Evolutionary conservation across 192 early-diverging fungal genomes (phyloP).

Genomic region (Podila horticola): DNA sequence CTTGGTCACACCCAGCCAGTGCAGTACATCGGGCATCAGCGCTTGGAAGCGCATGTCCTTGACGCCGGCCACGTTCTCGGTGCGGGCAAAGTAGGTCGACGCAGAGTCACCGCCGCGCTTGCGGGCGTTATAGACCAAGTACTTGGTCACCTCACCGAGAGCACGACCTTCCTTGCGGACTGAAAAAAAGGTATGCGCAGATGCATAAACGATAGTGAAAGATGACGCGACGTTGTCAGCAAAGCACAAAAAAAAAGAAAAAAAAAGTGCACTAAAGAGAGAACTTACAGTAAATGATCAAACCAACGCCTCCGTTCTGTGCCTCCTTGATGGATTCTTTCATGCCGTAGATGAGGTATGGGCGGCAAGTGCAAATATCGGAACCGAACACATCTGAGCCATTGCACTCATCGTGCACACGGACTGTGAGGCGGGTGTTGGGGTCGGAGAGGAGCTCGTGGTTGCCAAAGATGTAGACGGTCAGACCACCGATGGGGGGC

Average conservation of each 20-base stretch:
- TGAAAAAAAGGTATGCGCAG: constrained; percentile 11
- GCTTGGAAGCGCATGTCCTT: constrained; percentile 96
- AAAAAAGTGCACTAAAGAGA: neutral
- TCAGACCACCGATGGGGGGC: constrained; percentile 93
- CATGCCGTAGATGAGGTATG: constrained; percentile 89
- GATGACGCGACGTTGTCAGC: neutral
- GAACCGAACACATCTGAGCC: constrained; percentile 89
- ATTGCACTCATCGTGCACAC: constrained; percentile 97
- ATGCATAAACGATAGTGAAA: neutral
- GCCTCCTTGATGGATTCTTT: constrained; percentile 90
- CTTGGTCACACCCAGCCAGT: constrained; percentile 94
- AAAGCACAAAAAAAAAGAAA: neutral
- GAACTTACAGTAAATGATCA: constrained; percentile 91
- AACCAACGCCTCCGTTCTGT: constrained; percentile 90
- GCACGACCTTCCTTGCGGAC: constrained; percentile 95
- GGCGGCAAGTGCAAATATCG: constrained; percentile 88
- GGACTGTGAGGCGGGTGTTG: constrained; percentile 80
- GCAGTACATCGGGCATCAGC: constrained; percentile 95
- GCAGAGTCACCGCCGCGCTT: constrained; percentile 92
- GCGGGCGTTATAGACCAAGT: constrained; percentile 94
- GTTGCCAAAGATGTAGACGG: constrained; percentile 94
- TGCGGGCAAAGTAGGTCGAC: constrained; percentile 88
- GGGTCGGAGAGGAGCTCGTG: constrained; percentile 85
- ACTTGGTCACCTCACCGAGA: constrained; percentile 96
- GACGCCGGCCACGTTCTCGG: constrained; percentile 54